Base-by-base conservation (phyloP, 2,329 filamentous ascomycete genomes). In the Colletotrichum sansevieriae region DNA sequence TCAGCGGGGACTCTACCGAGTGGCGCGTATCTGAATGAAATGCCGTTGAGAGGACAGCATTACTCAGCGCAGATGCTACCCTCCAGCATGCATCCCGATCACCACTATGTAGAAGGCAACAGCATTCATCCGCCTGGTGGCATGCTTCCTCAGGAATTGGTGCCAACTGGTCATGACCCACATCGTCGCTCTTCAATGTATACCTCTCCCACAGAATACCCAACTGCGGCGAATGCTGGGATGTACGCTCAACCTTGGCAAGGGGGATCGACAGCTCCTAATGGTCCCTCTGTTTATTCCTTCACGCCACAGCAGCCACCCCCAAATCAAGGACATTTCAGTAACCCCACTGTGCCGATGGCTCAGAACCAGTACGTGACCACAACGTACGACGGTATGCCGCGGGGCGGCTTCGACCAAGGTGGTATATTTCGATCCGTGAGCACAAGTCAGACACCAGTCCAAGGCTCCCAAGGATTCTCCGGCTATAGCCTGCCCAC, bases 161-260 rank as follows among this genome's bases (percentile, higher is more conserved):
- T 85, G 6, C 72, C 82, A 1, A 80, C 77, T 43, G 76, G 83
- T 2, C 83, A 86, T 60, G 83, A 84, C 43, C 72, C 78, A 1
- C 81, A 81, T 70, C 80, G 85, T 35, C 81, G 85, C 18, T 77
- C 84, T 0, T 85, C 85, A 0, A 78, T 86, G 15, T 83, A 80
- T 71, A 75, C 73, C 37, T 74, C 80, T 0, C 74, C 77, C 1
- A 78, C 81, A 35, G 85, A 87, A n/a, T 87, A 85, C 51, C 73
- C 76, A 25, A 80, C 76, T 41, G 77, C 83, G 4, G 75, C 81
- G 7, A 74, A 75, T 15, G 76, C 78, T 11, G 74, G 75, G 15
- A 74, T 86, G 54, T 86, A 86, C 72, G 70, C 77, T 7, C 79
- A 79, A 33, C 74, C 78, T 10, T 87, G 84, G 85, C 83, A 82